A percentile compares a stretch with the other conserved stretches of the same genome.
phyloP scores from a whole-genome alignment of 495 filamentous ascomycete genomes.

The Niebla homalea region DNA sequence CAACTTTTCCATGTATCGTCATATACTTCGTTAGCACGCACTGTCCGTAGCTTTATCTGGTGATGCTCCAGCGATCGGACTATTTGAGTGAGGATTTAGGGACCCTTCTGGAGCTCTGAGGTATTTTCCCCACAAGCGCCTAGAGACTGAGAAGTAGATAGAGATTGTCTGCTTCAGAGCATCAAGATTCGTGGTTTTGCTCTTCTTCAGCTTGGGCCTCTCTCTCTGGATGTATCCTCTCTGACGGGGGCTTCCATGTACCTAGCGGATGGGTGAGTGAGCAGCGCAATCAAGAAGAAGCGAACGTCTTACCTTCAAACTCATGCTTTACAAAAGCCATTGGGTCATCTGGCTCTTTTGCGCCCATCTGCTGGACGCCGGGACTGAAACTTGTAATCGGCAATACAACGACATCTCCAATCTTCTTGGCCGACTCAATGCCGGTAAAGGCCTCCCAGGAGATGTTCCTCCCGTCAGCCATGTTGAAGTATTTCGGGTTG shows the following conservation, averaged over 20 bases:
- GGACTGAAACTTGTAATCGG: constrained; percentile 97
- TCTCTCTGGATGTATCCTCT: constrained; percentile 23
- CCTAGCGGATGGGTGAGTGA: constrained; percentile 31
- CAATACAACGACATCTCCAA: constrained; percentile 85
- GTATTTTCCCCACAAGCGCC: not conserved
- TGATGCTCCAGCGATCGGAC: not conserved
- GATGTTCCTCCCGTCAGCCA: constrained; percentile 51
- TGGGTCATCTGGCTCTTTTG: constrained; percentile 78
- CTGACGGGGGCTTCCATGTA: constrained; percentile 65
- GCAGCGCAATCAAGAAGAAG: not conserved
- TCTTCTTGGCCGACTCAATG: constrained; percentile 67
- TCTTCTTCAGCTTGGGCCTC: not conserved
- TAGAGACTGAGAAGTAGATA: not conserved
- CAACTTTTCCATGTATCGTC: constrained; percentile 1
- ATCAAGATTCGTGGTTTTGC: too few species aligned
- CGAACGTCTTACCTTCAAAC: constrained; percentile 60
- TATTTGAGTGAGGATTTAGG: not conserved
- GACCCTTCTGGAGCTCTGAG: not conserved
- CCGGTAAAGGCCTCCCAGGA: constrained; percentile 82
- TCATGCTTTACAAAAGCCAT: constrained; percentile 98
- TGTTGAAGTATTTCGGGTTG: constrained; percentile 77
- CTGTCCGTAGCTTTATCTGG: not conserved
- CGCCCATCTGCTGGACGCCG: constrained; percentile 85
- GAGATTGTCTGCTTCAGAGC: too few species aligned
- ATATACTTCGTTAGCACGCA: not conserved